Base-by-base conservation (phyloP, 441 rosid genomes). In the Pelargonium cotyledonis region DNA sequence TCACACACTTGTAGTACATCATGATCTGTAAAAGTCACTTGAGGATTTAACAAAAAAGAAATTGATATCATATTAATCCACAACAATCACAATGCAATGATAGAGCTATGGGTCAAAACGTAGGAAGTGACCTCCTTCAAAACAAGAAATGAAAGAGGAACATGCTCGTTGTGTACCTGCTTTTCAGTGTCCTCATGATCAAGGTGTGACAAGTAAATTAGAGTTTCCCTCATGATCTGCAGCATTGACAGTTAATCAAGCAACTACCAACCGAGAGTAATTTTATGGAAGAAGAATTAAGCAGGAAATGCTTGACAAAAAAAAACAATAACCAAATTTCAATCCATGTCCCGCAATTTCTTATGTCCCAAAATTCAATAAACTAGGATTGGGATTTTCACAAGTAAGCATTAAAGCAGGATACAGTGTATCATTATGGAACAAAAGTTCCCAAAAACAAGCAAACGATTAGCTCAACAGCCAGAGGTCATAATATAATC, bases 121-220 rank as follows among this genome's bases (percentile, higher is more conserved):
- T 9, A 64, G 47, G 18, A 64, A 12, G 10, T 16, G 18, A 23
- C 8, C 49, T 11, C 63, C 5, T 14, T n/a, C n/a, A 72, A 51
- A 67, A 62, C 46, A 12, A 40, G 16, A 9, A 8, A 8, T 4
- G 26, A 41, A 23, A 65, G 41, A 65, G 29, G 61, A 65, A 11
- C 21, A 46, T 19, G 21, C 12, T 21, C 12, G 55, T 5, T 38
- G 29, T 14, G 26, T 84, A 95, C 99, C 98, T 91, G 97, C 75
- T 91, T 93, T 85, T 96, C 99, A 35, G 99, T 96, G 80, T 96
- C 99, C 23, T 93, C 98, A 18, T 96, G 98, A 75, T 96, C 99
- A 71, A 96, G 96, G 80, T 96, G 97, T 62, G 99, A 86, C 71
- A 96, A 78, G 80, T 96, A 96, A 67, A 93, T 91, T 41, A 96